These are phyloP conservation scores for Nannizziopsis barbatae DNA, from an alignment of 2,329 filamentous ascomycete genomes.

Conservation along the genomic window DNA sequence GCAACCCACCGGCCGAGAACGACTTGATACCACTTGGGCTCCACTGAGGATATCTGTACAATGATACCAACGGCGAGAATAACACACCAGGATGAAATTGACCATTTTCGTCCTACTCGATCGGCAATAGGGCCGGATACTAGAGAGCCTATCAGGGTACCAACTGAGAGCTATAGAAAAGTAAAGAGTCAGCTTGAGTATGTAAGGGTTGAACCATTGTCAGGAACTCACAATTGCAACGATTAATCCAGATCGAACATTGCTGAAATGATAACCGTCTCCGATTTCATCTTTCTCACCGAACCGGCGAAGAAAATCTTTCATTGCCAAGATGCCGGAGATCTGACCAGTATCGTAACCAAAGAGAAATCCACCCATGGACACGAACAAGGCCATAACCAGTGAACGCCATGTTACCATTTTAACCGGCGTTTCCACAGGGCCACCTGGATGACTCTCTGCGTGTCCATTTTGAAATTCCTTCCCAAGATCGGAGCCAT, in stretches of 20 bases:
- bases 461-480: constrained; percentile 6
- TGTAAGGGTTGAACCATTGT: constrained; percentile 3
- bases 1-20: constrained; percentile 38
- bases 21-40: constrained; percentile 34
- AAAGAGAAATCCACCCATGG: constrained; percentile 40
- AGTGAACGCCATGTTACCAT: constrained; percentile 35
- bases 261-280: constrained; percentile 31
- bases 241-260: constrained; percentile 36
- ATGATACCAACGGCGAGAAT: constrained; percentile 38
- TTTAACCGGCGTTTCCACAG: constrained; percentile 34
- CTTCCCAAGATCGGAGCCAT: background rate
- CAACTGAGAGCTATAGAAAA: constrained; percentile 31
- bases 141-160: constrained; percentile 32
- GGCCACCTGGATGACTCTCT: constrained; percentile 7
- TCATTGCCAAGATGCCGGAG: constrained; percentile 38
- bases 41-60: constrained; percentile 34
- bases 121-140: constrained; percentile 37
- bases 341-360: constrained; percentile 36
- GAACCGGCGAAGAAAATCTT: constrained; percentile 36
- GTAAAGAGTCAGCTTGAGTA: background rate
- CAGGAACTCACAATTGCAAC: constrained; percentile 32
- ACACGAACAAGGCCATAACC: constrained; percentile 36
- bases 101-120: constrained; percentile 35
- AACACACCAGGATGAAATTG: constrained; percentile 36
- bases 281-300: constrained; percentile 25